A percentile compares a stretch with the other conserved stretches of the same genome.
Conservation (phyloP, 495 filamentous ascomycete genomes). For the Penicillium psychrofluorescens region DNA sequence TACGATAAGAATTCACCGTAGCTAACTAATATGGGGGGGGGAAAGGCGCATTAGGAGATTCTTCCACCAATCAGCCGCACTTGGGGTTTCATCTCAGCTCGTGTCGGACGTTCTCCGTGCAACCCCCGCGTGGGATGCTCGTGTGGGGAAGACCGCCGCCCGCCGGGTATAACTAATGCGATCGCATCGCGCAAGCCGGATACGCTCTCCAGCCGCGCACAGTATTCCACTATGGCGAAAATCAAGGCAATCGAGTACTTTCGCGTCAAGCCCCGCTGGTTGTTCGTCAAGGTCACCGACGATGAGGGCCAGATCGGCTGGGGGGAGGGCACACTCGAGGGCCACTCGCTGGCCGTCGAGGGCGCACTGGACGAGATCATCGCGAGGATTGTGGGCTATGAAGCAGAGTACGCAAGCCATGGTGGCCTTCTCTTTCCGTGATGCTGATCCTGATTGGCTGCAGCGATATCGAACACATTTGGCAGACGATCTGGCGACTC, state of each 20-base stretch:
- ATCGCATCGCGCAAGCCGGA: too few relatives aligned
- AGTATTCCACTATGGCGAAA: conserved; percentile 46
- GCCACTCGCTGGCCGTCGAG: conserved; percentile 73
- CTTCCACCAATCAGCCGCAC: neutral
- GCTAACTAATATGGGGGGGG: too few relatives aligned
- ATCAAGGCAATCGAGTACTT: conserved; percentile 73
- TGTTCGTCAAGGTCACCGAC: conserved; percentile 74
- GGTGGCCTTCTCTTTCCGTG: neutral
- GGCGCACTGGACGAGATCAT: conserved; percentile 66
- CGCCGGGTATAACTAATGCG: neutral
- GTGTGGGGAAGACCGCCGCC: too few relatives aligned
- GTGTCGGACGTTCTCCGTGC: neutral
- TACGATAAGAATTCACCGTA: conserved; percentile 19
- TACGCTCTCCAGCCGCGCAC: too few relatives aligned
- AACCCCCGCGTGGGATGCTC: conserved; percentile 4
- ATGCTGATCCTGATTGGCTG: neutral
- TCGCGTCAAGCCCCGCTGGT: conserved; percentile 70
- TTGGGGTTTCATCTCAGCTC: neutral
- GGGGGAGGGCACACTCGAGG: conserved; percentile 76
- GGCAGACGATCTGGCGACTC: conserved; percentile 64
- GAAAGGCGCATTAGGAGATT: too few relatives aligned
- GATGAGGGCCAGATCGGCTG: conserved; percentile 60
- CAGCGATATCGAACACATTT: conserved; percentile 78
- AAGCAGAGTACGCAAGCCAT: conserved; percentile 56
- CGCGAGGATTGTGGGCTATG: conserved; percentile 57